Conservation (phyloP, 2,329 filamentous ascomycete species). For the Fusarium nygamai region DNA sequence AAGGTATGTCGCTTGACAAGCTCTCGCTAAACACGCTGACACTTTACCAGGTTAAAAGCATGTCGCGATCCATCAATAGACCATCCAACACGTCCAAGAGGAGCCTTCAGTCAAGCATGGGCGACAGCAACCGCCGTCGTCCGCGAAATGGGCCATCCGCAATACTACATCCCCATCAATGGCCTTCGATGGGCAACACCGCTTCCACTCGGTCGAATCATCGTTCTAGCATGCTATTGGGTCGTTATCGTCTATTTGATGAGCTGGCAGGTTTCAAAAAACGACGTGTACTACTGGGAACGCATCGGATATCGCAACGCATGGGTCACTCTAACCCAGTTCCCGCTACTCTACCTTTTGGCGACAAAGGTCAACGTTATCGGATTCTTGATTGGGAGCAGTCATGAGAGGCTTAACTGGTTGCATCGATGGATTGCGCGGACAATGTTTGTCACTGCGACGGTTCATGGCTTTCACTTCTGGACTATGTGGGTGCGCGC, state of each 20-base stretch:
- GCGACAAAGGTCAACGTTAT: conserved; percentile 68
- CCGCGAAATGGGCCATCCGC: conserved; percentile 67
- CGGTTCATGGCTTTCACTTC: conserved; percentile 77
- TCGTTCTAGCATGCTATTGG: conserved; percentile 67
- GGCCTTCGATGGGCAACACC: conserved; percentile 66
- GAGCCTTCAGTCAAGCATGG: conserved; percentile 59
- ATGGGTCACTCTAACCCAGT: conserved; percentile 72
- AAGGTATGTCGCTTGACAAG: conserved; percentile 47
- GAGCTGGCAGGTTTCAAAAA: conserved; percentile 57
- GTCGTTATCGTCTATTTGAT: conserved; percentile 68
- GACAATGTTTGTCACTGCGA: conserved; percentile 73
- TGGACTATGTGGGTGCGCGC: conserved; percentile 70
- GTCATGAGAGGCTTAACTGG: conserved; percentile 78
- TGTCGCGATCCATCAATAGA: conserved; percentile 55
- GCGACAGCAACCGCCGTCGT: conserved; percentile 67
- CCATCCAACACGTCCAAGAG: conserved; percentile 63
- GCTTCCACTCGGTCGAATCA: conserved; percentile 64
- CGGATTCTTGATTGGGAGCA: conserved; percentile 69
- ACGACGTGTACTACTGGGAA: conserved; percentile 69
- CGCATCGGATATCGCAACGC: conserved; percentile 74
- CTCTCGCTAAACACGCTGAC: background rate
- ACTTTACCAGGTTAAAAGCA: conserved; percentile 55
- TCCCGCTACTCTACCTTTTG: conserved; percentile 71
- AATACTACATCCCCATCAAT: conserved; percentile 58
- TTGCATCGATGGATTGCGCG: conserved; percentile 77